Evolutionary conservation across 1,139 yeast genomes (phyloP).

Genomic region (Geotrichum phurueaensis): DNA sequence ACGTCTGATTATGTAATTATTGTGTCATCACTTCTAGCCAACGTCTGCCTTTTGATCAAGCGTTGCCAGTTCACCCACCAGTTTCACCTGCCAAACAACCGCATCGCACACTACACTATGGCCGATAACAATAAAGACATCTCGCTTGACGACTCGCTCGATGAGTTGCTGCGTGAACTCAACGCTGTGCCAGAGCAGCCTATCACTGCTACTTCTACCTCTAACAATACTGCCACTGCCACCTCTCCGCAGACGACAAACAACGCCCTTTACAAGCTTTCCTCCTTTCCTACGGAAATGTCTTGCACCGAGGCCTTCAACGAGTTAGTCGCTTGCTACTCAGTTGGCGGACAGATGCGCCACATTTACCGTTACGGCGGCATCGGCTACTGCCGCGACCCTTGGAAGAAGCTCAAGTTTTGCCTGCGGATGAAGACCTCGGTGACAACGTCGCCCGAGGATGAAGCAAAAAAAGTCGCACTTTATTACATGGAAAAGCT

Average conservation of each 20-base stretch:
- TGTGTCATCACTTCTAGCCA: not conserved
- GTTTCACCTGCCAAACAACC: not conserved
- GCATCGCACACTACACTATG: not conserved
- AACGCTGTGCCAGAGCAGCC: conserved; percentile 7
- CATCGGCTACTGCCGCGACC: conserved; percentile 61
- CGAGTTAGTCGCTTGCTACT: conserved; percentile 77
- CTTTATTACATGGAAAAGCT: conserved; percentile 61
- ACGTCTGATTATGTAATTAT: too few relatives aligned
- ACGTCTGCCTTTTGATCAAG: too few relatives aligned
- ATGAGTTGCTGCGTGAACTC: conserved; percentile 21
- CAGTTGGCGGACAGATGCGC: conserved; percentile 82
- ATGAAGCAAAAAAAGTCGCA: conserved; percentile 49
- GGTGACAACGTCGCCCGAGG: conserved; percentile 44
- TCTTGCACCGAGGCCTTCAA: conserved; percentile 78
- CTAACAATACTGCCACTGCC: not conserved
- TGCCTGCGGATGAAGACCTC: conserved; percentile 53
- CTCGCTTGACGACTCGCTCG: conserved; percentile 19
- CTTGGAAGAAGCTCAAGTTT: conserved; percentile 72
- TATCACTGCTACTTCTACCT: not conserved
- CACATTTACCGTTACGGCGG: conserved; percentile 79
- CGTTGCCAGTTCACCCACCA: too few relatives aligned
- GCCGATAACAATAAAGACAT: conserved; percentile 1
- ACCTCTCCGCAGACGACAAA: not conserved
- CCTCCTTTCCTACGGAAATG: conserved; percentile 42
- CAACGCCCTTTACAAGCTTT: conserved; percentile 13